These are phyloP conservation scores for Penicillium pulvis DNA, from an alignment of 495 filamentous ascomycete species.

Conservation along the genomic window DNA sequence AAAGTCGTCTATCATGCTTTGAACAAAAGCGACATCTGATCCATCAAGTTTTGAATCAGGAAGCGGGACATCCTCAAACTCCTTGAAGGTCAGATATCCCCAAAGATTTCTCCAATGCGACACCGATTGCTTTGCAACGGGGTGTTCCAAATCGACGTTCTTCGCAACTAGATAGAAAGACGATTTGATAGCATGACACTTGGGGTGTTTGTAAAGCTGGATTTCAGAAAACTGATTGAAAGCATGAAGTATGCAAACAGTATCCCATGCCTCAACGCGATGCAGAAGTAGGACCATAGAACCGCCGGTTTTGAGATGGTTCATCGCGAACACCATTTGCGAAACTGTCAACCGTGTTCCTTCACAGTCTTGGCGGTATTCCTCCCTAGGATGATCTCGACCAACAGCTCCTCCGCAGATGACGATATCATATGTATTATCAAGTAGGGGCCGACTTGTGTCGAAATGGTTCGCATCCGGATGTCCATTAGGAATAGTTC, in stretches of 20 bases:
- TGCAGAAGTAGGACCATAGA: slow-evolving; percentile 3
- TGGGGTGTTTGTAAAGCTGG: slow-evolving; percentile 6
- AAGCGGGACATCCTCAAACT: background rate
- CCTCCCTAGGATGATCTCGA: background rate
- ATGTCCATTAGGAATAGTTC: background rate
- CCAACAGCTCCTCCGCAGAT: background rate
- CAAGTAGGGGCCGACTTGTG: background rate
- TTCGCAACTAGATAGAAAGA: slow-evolving; percentile 8
- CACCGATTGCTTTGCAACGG: background rate
- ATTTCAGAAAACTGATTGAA: slow-evolving; percentile 6
- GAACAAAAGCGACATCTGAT: background rate
- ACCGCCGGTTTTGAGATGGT: slow-evolving; percentile 1
- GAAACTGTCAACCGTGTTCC: background rate
- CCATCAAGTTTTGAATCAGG: background rate
- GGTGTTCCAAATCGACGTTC: slow-evolving; percentile 2
- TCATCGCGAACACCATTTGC: slow-evolving; percentile 7
- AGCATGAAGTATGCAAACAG: slow-evolving; percentile 6
- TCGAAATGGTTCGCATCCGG: slow-evolving; percentile 6
- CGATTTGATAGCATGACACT: slow-evolving; percentile 6
- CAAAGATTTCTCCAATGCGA: slow-evolving; percentile 3
- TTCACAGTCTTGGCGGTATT: background rate
- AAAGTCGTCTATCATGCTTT: background rate
- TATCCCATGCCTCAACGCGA: slow-evolving; percentile 3
- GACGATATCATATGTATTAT: background rate
- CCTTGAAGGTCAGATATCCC: slow-evolving; percentile 8